Conservation (phyloP, 306 rosid species). For the cucumber (Cucumis sativus) region DNA sequence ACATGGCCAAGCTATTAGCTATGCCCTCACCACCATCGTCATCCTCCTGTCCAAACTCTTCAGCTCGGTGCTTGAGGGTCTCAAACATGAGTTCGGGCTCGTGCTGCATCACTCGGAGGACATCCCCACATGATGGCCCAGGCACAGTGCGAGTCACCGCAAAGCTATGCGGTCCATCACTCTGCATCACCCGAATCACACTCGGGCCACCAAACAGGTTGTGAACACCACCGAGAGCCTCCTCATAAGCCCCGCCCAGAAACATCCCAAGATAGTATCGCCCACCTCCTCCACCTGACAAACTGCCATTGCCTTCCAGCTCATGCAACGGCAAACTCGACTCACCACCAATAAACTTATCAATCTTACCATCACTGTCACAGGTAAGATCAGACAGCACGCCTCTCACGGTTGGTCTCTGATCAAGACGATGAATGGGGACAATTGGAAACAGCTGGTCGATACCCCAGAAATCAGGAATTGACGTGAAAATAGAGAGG, state of each 20-base stretch:
- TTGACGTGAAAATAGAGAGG: slow-evolving; percentile 72
- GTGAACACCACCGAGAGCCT: slow-evolving; percentile 95
- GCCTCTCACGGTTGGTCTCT: slow-evolving; percentile 53
- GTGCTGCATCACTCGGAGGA: slow-evolving; percentile 94
- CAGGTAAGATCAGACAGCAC: slow-evolving; percentile 78
- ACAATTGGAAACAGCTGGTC: slow-evolving; percentile 67
- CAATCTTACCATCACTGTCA: slow-evolving; percentile 91
- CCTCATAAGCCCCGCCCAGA: slow-evolving; percentile 99
- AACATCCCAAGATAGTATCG: slow-evolving; percentile 90
- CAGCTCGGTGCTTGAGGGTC: slow-evolving; percentile 75
- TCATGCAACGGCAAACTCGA: slow-evolving; percentile 79
- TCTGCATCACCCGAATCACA: slow-evolving; percentile 76
- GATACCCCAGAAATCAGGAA: slow-evolving; percentile 82
- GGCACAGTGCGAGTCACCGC: slow-evolving; percentile 73
- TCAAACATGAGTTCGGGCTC: slow-evolving; percentile 97
- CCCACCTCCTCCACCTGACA: slow-evolving; percentile 20
- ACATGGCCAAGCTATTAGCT: slow-evolving; percentile 36
- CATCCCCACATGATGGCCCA: slow-evolving; percentile 73
- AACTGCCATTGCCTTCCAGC: slow-evolving; percentile 28
- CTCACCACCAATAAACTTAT: slow-evolving; percentile 76
- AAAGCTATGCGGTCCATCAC: slow-evolving; percentile 85
- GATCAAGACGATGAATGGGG: slow-evolving; percentile 82
- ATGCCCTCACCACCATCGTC: slow-evolving; percentile 22
- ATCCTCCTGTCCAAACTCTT: slow-evolving; percentile 33
- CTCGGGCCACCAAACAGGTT: slow-evolving; percentile 92